A percentile compares a stretch with the other conserved stretches of the same genome.
Evolutionary conservation across 805 yeast species (phyloP).

Genomic region (Barnettozyma sucrosica): DNA sequence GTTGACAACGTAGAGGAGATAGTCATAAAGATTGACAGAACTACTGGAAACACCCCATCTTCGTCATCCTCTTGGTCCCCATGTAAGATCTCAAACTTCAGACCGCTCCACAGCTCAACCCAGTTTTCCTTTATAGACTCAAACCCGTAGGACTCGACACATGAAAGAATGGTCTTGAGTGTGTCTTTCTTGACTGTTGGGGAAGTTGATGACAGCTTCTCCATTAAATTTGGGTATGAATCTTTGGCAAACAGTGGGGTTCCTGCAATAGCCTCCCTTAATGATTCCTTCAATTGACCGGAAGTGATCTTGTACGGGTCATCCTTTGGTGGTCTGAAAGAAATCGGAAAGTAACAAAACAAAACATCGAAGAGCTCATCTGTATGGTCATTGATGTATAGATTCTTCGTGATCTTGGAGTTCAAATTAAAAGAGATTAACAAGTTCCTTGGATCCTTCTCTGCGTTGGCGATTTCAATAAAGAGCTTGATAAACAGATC

Average conservation of each 20-base stretch:
- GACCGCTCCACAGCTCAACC: conserved; percentile 77
- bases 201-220: conserved; percentile 73
- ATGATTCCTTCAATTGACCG: conserved; percentile 55
- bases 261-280: conserved; percentile 60
- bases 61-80: conserved; percentile 50
- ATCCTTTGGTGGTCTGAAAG: conserved; percentile 86
- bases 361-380: conserved; percentile 80
- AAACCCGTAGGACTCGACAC: conserved; percentile 47
- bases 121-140: conserved; percentile 53
- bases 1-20: conserved; percentile 35
- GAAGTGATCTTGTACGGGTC: conserved; percentile 83
- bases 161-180: conserved; percentile 50
- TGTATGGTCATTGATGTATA: conserved; percentile 35
- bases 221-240: conserved; percentile 69
- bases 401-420: conserved; percentile 35
- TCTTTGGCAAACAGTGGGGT: conserved; percentile 62
- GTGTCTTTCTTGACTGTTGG: conserved; percentile 71
- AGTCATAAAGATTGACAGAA: conserved; percentile 39
- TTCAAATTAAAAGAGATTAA: conserved; percentile 61
- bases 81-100: conserved; percentile 85
- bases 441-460: conserved; percentile 90
- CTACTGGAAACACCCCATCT: conserved; percentile 36
- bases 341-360: conserved; percentile 95
- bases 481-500: conserved; percentile 51
- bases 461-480: conserved; percentile 70